Conservation (phyloP, 202 grass and related monocot genomes). For the Zizania palustris region DNA sequence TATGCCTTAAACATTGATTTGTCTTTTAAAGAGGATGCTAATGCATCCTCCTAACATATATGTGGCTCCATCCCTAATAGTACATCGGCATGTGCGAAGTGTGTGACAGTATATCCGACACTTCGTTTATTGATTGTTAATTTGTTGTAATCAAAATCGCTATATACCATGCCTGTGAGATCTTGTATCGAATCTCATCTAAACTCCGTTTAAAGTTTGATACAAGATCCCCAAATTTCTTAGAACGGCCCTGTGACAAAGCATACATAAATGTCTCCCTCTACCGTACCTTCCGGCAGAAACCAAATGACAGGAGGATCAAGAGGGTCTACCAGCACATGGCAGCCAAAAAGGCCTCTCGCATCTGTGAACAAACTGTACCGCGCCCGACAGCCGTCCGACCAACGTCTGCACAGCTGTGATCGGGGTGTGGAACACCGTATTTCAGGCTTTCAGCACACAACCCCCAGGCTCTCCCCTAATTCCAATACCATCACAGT, state of each 20-base stretch:
- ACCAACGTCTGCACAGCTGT: slow-evolving; percentile 75
- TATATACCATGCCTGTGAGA: too few species aligned
- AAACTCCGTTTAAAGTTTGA: too few species aligned
- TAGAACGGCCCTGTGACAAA: slow-evolving; percentile 3
- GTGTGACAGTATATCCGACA: too few species aligned
- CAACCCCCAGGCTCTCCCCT: slow-evolving; percentile 28
- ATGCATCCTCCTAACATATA: too few species aligned
- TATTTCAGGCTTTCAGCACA: slow-evolving; percentile 58
- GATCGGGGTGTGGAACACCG: slow-evolving; percentile 48
- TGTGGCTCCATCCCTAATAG: too few species aligned
- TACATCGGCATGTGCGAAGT: too few species aligned
- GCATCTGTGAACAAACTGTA: slow-evolving; percentile 57
- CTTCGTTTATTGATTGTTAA: too few species aligned
- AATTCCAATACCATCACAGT: slow-evolving; percentile 36
- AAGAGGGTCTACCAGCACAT: slow-evolving; percentile 62
- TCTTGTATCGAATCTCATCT: too few species aligned
- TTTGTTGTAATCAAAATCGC: too few species aligned
- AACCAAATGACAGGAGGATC: slow-evolving; percentile 56
- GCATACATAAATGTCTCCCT: slow-evolving; percentile 41
- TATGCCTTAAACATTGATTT: too few species aligned
- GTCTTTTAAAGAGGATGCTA: too few species aligned
- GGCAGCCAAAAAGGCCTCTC: slow-evolving; percentile 49
- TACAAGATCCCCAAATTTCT: too few species aligned
- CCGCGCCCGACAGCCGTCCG: slow-evolving; percentile 65
- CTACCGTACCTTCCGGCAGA: slow-evolving; percentile 42